Evolutionary conservation across 352 stramenopile species (phyloP).

Genomic region (Pythium grandisporangium): DNA sequence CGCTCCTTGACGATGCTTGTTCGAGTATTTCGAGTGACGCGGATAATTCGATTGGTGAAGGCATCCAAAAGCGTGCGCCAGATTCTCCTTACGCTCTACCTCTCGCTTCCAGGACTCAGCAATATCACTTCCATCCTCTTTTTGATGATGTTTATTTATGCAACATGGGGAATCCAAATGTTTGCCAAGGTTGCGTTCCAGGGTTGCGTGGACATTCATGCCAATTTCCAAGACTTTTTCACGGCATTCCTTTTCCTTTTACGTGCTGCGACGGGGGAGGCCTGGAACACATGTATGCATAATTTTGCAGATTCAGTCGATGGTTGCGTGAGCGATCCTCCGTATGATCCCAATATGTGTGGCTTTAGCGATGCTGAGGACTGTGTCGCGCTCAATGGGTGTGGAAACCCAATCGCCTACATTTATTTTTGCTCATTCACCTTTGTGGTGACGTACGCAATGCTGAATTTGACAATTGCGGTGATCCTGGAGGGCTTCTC

Average conservation of each 20-base stretch:
- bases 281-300: constrained; percentile 92
- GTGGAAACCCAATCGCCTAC: constrained; percentile 52
- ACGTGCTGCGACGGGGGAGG: constrained; percentile 87
- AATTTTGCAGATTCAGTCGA: constrained; percentile 33
- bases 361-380: constrained; percentile 59
- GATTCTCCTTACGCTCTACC: constrained; percentile 89
- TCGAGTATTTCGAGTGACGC: constrained; percentile 86
- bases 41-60: constrained; percentile 77
- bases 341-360: constrained; percentile 57
- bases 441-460: constrained; percentile 90
- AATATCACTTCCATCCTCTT: constrained; percentile 91
- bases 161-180: constrained; percentile 89
- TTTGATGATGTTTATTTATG: constrained; percentile 92
- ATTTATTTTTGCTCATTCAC: constrained; percentile 83
- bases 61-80: constrained; percentile 82
- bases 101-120: constrained; percentile 77
- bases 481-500: constrained; percentile 92
- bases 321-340: constrained; percentile 55
- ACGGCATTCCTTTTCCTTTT: constrained; percentile 88
- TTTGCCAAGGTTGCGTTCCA: constrained; percentile 82
- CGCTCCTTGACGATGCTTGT: constrained; percentile 82
- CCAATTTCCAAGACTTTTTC: constrained; percentile 91
- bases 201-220: constrained; percentile 71
- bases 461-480: constrained; percentile 92
- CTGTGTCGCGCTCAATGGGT: constrained; percentile 70